A percentile compares a stretch with the other conserved stretches of the same genome.
These are phyloP conservation scores for Botrytis fragariae DNA, from an alignment of 2,329 filamentous ascomycete species.

Conservation along the genomic window DNA sequence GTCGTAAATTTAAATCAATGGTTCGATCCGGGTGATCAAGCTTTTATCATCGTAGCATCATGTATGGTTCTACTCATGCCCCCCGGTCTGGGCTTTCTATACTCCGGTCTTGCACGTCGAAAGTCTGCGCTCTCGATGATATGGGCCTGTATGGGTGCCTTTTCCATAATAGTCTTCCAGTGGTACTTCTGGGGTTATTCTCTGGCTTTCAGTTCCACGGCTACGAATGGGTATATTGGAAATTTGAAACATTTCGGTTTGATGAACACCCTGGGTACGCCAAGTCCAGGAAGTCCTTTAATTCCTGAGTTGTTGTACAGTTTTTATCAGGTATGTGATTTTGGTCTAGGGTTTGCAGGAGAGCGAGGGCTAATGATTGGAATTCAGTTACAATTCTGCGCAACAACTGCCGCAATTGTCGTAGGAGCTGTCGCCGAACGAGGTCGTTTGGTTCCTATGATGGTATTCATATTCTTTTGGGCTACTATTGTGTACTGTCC, in stretches of 20 bases:
- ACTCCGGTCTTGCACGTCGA: slow-evolving; percentile 93
- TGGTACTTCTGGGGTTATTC: slow-evolving; percentile 99
- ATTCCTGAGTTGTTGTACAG: slow-evolving; percentile 88
- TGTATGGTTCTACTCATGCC: slow-evolving; percentile 97
- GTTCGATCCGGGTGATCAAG: slow-evolving; percentile 87
- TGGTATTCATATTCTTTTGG: slow-evolving; percentile 97
- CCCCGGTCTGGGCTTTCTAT: slow-evolving; percentile 93
- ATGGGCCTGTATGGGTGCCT: slow-evolving; percentile 94
- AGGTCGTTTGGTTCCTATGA: slow-evolving; percentile 84
- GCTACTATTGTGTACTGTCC: slow-evolving; percentile 97
- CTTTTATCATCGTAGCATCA: slow-evolving; percentile 84
- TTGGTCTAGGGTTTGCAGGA: background rate
- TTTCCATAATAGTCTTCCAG: slow-evolving; percentile 89
- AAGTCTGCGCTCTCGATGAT: slow-evolving; percentile 97
- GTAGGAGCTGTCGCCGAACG: slow-evolving; percentile 92
- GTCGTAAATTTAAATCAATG: slow-evolving; percentile 92
- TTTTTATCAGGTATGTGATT: slow-evolving; percentile 73
- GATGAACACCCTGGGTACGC: slow-evolving; percentile 74
- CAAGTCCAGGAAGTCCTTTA: slow-evolving; percentile 84
- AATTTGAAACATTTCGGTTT: slow-evolving; percentile 87
- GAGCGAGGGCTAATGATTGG: background rate
- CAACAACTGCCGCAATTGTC: slow-evolving; percentile 85
- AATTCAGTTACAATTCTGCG: slow-evolving; percentile 89
- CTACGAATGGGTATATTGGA: slow-evolving; percentile 87
- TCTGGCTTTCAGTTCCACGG: slow-evolving; percentile 79